phyloP scores from a whole-genome alignment of 2,329 filamentous ascomycete genomes.

The Massarina eburnea region DNA sequence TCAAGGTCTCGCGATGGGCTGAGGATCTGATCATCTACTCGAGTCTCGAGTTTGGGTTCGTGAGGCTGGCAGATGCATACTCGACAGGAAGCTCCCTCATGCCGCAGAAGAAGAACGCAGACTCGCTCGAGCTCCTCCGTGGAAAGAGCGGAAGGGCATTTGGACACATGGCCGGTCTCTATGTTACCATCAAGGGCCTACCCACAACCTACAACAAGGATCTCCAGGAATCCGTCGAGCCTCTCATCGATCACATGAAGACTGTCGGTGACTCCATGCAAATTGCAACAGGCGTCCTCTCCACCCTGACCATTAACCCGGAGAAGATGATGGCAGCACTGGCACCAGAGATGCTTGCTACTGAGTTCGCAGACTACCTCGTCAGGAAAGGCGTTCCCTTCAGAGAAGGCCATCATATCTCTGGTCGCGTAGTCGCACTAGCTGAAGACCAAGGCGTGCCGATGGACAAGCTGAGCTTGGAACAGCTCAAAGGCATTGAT shows the following conservation, averaged over 20 bases:
- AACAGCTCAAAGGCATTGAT: slow-evolving; percentile 70
- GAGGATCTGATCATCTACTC: slow-evolving; percentile 87
- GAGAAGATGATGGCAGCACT: slow-evolving; percentile 79
- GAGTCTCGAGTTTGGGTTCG: slow-evolving; percentile 74
- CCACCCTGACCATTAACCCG: slow-evolving; percentile 68
- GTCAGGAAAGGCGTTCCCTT: slow-evolving; percentile 72
- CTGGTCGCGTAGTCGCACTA: slow-evolving; percentile 70
- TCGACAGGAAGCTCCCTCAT: slow-evolving; percentile 75
- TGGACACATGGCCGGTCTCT: slow-evolving; percentile 78
- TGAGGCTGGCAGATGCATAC: slow-evolving; percentile 76
- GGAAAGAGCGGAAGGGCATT: slow-evolving; percentile 77
- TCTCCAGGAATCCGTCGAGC: slow-evolving; percentile 83
- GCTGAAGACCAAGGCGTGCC: slow-evolving; percentile 66
- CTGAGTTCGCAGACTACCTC: slow-evolving; percentile 66
- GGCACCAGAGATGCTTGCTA: slow-evolving; percentile 81
- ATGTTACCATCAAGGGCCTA: slow-evolving; percentile 74
- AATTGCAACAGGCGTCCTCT: slow-evolving; percentile 79
- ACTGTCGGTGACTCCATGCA: slow-evolving; percentile 78
- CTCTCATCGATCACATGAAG: slow-evolving; percentile 82
- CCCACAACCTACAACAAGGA: slow-evolving; percentile 90
- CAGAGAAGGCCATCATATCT: slow-evolving; percentile 78
- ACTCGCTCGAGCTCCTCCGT: slow-evolving; percentile 73
- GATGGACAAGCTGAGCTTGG: slow-evolving; percentile 69
- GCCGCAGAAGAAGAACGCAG: slow-evolving; percentile 84
- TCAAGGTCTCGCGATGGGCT: slow-evolving; percentile 76